Base-by-base conservation (phyloP, 495 filamentous ascomycete species). In the Xanthoparmelia taractica region DNA sequence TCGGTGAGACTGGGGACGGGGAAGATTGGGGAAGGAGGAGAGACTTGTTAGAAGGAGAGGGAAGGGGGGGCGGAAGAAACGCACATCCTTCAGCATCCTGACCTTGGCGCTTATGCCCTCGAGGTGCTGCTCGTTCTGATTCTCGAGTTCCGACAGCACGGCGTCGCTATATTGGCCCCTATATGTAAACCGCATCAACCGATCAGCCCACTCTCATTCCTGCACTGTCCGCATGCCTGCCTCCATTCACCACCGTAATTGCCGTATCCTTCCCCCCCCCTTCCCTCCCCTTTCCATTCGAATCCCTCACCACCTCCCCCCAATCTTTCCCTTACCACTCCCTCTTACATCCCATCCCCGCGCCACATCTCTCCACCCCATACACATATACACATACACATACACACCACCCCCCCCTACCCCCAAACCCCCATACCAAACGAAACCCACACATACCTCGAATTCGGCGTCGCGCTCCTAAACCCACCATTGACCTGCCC, bases 131-230 rank as follows among this genome's bases (percentile, higher is more conserved):
- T 97, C 95, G 71, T 97, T 98, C 74, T 97, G 95, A 66, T 87
- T 91, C 74, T 98, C 95, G 29, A 98, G 83, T 72, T 94, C 91
- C 70, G 89, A 91, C 29, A 97, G 84, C 59, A 97, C 91, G 47
- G 91, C 89, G 67, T 95, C 92, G 65, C 86, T 91, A 75, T 97
- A 97, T 73, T 96, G 93, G 58, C 95, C 94, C 72, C 88, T 90
- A 64, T 41, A 66, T 11, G 13, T 20, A 17, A 8, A 20, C 0
- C n/a, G n/a, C n/a, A n/a, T 29, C 13, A n/a, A 45, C 4, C 4
- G 3, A 38, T 62, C 60, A 63, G 43, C 45, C 10, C 11, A 36
- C 10, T 10, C 34, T 36, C 34, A 10, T 36, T 36, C 34, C 34
- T 10, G 5, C 34, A 36, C 34, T 10, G 34, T 4, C 10, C 10